Evolutionary conservation across 2,329 filamentous ascomycete genomes (phyloP), one percentile per base, ranked within the genome.

Genomic region (Nakataea oryzae): DNA sequence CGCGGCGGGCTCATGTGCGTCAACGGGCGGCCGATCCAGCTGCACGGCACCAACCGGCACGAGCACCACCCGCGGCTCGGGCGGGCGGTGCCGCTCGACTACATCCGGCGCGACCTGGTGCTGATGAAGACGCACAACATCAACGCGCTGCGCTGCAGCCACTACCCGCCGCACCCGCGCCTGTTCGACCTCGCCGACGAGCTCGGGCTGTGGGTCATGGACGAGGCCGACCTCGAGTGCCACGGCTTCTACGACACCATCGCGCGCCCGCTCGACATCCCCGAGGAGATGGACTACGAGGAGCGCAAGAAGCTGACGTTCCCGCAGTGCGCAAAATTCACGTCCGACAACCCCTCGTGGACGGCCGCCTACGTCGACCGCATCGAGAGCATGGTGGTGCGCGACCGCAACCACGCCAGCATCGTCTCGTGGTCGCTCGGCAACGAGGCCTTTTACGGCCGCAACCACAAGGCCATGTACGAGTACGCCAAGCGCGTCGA

Each of bases 371-470:
- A 91, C 65, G 69, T 91, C 1, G 88, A 91, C 70, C 83, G 88
- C 3, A 84, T 86, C 62, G 73, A 77, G 34, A 84, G 88, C 62
- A 73, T 90, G 62, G 78, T 91, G 0, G 79, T 86, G 67, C 79
- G 88, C 21, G 87, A 90, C 71, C 89, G 89, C 73, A 87, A 90
- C 63, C 85, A 90, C 66, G 72, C 88, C 0, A 86, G 80, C n/a
- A 78, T 91, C 59, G 84, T 91, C 59, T 82, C 90, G 55, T 91
- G 88, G 88, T 87, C 84, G 58, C 76, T 91, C 0, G 88, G 88
- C 0, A 91, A 91, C 67, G 88, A 91, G 69, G 82, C 87, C 0
- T 90, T 89, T 69, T 90, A 88, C 67, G 88, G 88, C 0, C 74
- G 76, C 11, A 90, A 91, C 68, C 85, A 88, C 68, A 78, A 77